A percentile compares a stretch with the other conserved stretches of the same genome.
These are phyloP conservation scores for Venturia oleaginea DNA, from an alignment of 2,329 filamentous ascomycete genomes.

Conservation along the genomic window DNA sequence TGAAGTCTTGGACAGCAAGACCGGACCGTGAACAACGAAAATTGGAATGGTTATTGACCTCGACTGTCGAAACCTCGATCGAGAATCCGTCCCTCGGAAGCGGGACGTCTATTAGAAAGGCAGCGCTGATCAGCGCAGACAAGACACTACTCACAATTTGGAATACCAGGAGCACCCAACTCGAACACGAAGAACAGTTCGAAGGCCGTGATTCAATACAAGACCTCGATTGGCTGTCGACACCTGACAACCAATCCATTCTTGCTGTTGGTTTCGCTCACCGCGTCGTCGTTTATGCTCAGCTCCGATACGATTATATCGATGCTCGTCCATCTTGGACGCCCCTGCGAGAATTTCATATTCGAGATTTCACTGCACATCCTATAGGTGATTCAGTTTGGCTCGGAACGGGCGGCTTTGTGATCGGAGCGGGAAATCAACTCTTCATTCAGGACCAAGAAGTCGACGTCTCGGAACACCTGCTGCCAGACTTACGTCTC, in stretches of 20 bases:
- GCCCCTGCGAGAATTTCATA: conserved; percentile 70
- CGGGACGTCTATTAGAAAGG: conserved; percentile 78
- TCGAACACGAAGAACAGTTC: conserved; percentile 74
- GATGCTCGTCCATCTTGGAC: conserved; percentile 87
- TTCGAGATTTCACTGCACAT: conserved; percentile 73
- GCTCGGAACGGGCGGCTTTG: conserved; percentile 74
- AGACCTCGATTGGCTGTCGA: conserved; percentile 90
- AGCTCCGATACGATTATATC: conserved; percentile 86
- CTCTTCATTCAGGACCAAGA: conserved; percentile 74
- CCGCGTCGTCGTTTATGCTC: conserved; percentile 69
- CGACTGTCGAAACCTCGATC: conserved; percentile 70
- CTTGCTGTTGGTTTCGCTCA: conserved; percentile 89
- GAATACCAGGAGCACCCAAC: conserved; percentile 72
- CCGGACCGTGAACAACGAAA: conserved; percentile 51
- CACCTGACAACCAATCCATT: conserved; percentile 79
- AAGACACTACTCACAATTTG: conserved; percentile 77
- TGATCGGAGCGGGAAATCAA: conserved; percentile 85
- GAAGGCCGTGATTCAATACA: conserved; percentile 64
- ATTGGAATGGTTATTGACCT: conserved; percentile 76
- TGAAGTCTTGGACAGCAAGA: conserved; percentile 79
- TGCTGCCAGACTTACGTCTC: conserved; percentile 47
- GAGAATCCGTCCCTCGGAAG: conserved; percentile 66
- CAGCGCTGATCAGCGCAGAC: conserved; percentile 66
- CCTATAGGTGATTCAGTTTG: conserved; percentile 90
- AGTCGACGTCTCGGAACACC: conserved; percentile 54